Conservation (phyloP, 192 early-diverging fungal genomes). For the Podila epigama region DNA sequence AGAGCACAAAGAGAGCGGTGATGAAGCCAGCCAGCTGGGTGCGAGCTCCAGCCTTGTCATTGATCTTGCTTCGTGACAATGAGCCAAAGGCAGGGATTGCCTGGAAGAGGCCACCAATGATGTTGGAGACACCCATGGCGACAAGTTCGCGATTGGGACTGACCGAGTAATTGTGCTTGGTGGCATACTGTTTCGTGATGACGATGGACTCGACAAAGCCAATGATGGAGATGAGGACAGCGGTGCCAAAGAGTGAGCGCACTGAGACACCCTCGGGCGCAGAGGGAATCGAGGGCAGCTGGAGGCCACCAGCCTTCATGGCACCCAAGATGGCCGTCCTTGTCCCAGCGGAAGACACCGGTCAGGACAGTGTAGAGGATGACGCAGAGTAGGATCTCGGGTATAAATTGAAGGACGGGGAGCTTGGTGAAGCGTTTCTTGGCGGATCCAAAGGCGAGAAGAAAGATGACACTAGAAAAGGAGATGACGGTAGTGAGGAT, state of each 20-base stretch:
- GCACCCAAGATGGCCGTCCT: conserved; percentile 78
- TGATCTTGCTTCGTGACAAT: conserved; percentile 91
- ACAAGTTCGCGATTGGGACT: conserved; percentile 97
- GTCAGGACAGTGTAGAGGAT: conserved; percentile 76
- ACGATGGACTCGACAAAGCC: conserved; percentile 98
- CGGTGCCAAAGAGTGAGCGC: conserved; percentile 78
- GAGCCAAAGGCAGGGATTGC: conserved; percentile 87
- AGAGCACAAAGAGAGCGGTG: conserved; percentile 74
- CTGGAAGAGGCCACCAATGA: conserved; percentile 80
- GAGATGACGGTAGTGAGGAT: conserved; percentile 75
- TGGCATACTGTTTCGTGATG: conserved; percentile 91
- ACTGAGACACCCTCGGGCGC: conserved; percentile 64
- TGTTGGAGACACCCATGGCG: conserved; percentile 91
- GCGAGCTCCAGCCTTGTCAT: conserved; percentile 89
- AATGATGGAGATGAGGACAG: conserved; percentile 92
- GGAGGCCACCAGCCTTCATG: conserved; percentile 71
- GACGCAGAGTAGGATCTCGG: conserved; percentile 92
- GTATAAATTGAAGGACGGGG: conserved; percentile 76
- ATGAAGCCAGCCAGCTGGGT: conserved; percentile 91
- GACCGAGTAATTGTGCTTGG: conserved; percentile 90
- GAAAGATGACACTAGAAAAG: conserved; percentile 70
- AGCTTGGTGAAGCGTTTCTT: conserved; percentile 62
- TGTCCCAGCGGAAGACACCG: conserved; percentile 70
- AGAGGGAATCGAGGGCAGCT: conserved; percentile 68
- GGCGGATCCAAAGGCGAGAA: conserved; percentile 62